Percentiles rank a stretch among this genome's conserved stretches.
Conservation (phyloP, 2,329 filamentous ascomycete species). For the Rhexocercosporidium sp. region DNA sequence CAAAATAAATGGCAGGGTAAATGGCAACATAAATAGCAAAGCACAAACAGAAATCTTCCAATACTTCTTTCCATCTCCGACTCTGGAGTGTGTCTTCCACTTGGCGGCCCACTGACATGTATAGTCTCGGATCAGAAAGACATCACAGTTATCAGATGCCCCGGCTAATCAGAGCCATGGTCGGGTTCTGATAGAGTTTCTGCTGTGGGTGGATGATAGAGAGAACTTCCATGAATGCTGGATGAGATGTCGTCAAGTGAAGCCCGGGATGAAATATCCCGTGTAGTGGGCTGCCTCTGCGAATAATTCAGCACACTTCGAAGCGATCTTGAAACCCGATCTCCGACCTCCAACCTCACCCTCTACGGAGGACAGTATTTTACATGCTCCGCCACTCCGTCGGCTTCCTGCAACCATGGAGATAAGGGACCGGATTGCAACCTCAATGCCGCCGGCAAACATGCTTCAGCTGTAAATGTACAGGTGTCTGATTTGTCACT, state of each 20-base stretch:
- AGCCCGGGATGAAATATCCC: neutral
- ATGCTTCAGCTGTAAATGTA: neutral
- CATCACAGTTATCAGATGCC: too few species aligned
- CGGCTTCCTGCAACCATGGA: too few species aligned
- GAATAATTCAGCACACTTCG: neutral
- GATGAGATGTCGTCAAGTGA: neutral
- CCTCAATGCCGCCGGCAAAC: neutral
- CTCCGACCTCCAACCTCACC: neutral
- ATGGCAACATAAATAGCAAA: neutral
- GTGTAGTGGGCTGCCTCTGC: neutral
- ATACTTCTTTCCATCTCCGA: too few species aligned
- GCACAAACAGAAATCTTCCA: too few species aligned
- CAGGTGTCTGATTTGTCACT: neutral
- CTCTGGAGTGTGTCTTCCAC: too few species aligned
- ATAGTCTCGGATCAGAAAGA: too few species aligned
- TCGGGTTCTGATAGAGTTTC: neutral
- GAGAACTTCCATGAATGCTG: neutral
- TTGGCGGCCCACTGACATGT: too few species aligned
- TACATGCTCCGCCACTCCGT: too few species aligned
- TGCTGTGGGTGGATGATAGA: neutral
- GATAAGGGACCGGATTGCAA: neutral
- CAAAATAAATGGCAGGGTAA: neutral
- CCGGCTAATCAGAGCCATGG: too few species aligned
- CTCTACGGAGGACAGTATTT: too few species aligned
- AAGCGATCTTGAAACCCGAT: neutral